Evolutionary conservation across 441 rosid genomes (phyloP).

Genomic region (Erodium texanum): DNA sequence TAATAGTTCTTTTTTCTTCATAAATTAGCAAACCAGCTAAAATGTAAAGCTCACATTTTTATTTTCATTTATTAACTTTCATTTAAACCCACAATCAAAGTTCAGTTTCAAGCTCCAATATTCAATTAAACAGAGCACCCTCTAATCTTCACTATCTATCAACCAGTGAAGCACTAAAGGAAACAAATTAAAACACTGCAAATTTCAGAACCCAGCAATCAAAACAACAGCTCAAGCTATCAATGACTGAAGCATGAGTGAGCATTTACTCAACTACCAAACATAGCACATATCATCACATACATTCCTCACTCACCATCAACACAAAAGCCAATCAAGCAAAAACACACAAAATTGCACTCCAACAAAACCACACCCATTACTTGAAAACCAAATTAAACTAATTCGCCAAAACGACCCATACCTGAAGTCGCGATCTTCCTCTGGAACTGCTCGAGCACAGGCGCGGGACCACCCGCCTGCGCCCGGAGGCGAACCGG

Average conservation of each 20-base stretch:
- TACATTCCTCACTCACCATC: neutral
- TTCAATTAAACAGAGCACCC: neutral
- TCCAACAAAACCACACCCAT: neutral
- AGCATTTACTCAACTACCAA: neutral
- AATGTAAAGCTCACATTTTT: neutral
- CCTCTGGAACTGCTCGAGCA: conserved; percentile 34
- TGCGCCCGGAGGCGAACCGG: conserved; percentile 42
- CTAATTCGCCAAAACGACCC: neutral
- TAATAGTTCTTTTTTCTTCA: neutral
- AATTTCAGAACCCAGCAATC: neutral
- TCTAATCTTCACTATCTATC: neutral
- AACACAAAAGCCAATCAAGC: neutral
- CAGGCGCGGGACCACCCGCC: conserved; percentile 16
- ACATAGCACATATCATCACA: neutral
- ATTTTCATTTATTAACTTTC: neutral
- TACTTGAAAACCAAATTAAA: neutral
- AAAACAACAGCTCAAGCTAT: neutral
- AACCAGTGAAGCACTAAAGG: neutral
- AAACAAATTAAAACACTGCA: neutral
- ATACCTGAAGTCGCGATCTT: conserved; percentile 46
- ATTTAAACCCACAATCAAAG: neutral
- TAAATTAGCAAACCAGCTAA: neutral
- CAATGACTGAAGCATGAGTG: neutral
- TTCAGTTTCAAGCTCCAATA: neutral
- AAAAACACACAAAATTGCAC: neutral